These are phyloP conservation scores for Diaporthe australafricana DNA, from an alignment of 2,329 filamentous ascomycete genomes.

Conservation along the genomic window DNA sequence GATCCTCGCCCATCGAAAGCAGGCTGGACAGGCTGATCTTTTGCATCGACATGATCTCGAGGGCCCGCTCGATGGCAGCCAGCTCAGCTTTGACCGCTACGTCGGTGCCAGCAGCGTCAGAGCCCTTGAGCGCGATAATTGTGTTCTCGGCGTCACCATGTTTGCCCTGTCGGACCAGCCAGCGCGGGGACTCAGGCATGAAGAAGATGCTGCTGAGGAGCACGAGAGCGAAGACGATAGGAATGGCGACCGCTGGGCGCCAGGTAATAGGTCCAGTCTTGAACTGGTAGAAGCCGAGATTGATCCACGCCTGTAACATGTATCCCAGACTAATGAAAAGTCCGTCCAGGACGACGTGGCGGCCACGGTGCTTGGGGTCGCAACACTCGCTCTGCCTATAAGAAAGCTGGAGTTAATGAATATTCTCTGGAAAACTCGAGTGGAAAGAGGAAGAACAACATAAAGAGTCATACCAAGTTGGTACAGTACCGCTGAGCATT, in stretches of 20 bases:
- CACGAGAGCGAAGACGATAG: conserved; percentile 46
- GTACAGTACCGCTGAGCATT: conserved; percentile 53
- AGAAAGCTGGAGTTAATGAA: not conserved
- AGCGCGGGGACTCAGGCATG: conserved; percentile 48
- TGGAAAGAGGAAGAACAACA: not conserved
- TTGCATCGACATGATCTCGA: conserved; percentile 54
- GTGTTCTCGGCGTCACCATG: not conserved
- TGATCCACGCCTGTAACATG: conserved; percentile 37
- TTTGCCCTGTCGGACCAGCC: conserved; percentile 7
- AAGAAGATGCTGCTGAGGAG: conserved; percentile 49
- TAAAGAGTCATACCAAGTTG: conserved; percentile 45
- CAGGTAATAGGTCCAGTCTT: conserved; percentile 34
- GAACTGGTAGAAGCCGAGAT: conserved; percentile 35
- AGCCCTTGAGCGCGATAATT: not conserved
- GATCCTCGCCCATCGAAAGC: conserved; percentile 61
- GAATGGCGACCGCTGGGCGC: conserved; percentile 51
- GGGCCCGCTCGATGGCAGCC: conserved; percentile 59
- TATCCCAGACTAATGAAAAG: conserved; percentile 37
- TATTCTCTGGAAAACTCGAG: not conserved
- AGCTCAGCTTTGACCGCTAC: conserved; percentile 52
- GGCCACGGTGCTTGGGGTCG: conserved; percentile 55
- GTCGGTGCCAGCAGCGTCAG: not conserved
- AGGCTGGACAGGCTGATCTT: conserved; percentile 55
- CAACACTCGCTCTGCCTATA: conserved; percentile 51
- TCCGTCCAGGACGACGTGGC: conserved; percentile 52